These are phyloP conservation scores for Bonia amplexicaulis DNA, from an alignment of 176 grass and related monocot genomes.

Conservation along the genomic window DNA sequence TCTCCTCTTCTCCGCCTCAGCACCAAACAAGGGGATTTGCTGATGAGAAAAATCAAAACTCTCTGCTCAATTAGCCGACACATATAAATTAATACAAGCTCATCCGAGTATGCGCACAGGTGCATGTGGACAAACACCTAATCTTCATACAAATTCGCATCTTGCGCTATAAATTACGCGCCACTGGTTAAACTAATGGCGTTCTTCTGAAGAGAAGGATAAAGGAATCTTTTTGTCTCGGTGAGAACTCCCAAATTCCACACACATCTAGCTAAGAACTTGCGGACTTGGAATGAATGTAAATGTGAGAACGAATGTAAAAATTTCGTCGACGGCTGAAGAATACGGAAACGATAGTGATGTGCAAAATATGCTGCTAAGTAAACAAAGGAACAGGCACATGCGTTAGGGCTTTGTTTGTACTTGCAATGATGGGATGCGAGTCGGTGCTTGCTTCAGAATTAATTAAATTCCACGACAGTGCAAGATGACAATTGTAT, in stretches of 20 bases:
- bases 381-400: constrained; percentile 29
- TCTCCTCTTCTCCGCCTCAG: constrained; percentile 8
- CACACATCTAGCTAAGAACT: constrained; percentile 8
- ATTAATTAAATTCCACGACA: constrained; percentile 26
- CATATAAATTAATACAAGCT: constrained; percentile 26
- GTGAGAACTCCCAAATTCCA: constrained; percentile 16
- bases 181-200: constrained; percentile 24
- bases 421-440: constrained; percentile 50
- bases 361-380: constrained; percentile 30
- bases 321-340: constrained; percentile 4
- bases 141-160: constrained; percentile 43
- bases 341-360: constrained; percentile 6
- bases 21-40: constrained; percentile 46
- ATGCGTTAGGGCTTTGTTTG: constrained; percentile 32
- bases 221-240: constrained; percentile 41
- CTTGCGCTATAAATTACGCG: constrained; percentile 27
- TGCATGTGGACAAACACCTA: constrained; percentile 58
- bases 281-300: constrained; percentile 6
- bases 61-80: constrained; percentile 28
- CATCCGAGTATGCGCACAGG: too few relatives aligned
- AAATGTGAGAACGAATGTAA: neutral
- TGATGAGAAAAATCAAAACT: neutral
- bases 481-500: constrained; percentile 32
- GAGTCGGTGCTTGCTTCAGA: constrained; percentile 44
- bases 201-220: constrained; percentile 20